Conservation (phyloP, 305 asterid species). For the Fraxinus platypoda region DNA sequence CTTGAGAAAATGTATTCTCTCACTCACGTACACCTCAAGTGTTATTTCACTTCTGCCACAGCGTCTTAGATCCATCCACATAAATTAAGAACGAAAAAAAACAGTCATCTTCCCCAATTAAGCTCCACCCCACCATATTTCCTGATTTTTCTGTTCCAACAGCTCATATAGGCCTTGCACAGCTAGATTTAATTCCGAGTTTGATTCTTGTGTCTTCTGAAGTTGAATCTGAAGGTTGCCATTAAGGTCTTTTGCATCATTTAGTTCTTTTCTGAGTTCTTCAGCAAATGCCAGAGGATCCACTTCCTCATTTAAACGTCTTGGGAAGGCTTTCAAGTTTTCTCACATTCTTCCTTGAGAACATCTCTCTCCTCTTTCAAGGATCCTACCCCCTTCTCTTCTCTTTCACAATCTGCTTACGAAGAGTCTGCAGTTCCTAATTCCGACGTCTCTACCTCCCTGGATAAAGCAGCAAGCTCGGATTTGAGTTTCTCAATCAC, state of each 20-base stretch:
- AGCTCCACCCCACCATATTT: constrained; percentile 14
- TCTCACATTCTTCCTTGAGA: constrained; percentile 58
- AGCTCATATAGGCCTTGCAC: constrained; percentile 81
- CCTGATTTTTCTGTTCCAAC: constrained; percentile 72
- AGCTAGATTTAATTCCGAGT: constrained; percentile 85
- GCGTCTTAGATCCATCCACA: too few species aligned
- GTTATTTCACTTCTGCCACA: too few species aligned
- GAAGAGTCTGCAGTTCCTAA: constrained; percentile 90
- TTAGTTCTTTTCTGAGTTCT: constrained; percentile 80
- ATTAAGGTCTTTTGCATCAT: constrained; percentile 69
- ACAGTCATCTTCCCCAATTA: too few species aligned
- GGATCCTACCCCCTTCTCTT: constrained; percentile 43
- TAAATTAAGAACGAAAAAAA: too few species aligned
- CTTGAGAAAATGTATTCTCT: too few species aligned
- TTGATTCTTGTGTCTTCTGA: constrained; percentile 83
- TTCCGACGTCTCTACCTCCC: constrained; percentile 84
- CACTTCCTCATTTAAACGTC: constrained; percentile 43
- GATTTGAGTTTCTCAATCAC: constrained; percentile 69
- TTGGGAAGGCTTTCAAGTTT: constrained; percentile 42
- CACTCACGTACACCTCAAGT: too few species aligned
- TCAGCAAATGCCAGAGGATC: constrained; percentile 54
- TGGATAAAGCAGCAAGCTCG: constrained; percentile 59
- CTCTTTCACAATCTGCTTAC: constrained; percentile 19
- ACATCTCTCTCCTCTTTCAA: constrained; percentile 78
- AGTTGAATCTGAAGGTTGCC: constrained; percentile 76